phyloP scores from a whole-genome alignment of 305 asterid species.

The Fraxinus paxiana region DNA sequence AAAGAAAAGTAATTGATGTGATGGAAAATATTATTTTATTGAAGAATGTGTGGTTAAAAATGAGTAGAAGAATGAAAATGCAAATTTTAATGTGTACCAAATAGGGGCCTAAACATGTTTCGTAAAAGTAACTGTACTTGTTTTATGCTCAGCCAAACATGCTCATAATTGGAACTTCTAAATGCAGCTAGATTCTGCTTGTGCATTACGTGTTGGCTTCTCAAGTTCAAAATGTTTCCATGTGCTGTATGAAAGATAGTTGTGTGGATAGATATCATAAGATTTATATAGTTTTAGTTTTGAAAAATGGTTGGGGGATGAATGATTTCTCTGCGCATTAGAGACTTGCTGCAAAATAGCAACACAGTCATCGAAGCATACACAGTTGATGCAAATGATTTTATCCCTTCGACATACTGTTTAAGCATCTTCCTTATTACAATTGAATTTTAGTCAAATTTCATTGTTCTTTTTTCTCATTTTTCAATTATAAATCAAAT shows the following conservation, averaged over 20 bases:
- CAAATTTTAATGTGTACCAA: no score
- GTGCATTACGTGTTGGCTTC: neutral
- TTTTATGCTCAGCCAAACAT: neutral
- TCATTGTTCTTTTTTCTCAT: neutral
- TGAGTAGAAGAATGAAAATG: no score
- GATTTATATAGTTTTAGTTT: neutral
- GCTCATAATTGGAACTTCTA: neutral
- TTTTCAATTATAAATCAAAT: neutral
- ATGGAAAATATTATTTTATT: no score
- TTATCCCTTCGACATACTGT: neutral
- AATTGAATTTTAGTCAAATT: neutral
- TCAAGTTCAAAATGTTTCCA: slow-evolving; percentile 1
- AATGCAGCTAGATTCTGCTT: neutral
- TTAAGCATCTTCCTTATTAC: neutral
- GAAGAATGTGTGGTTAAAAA: no score
- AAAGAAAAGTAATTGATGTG: no score
- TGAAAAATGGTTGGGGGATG: neutral
- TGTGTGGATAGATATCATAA: neutral
- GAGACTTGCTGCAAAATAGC: neutral
- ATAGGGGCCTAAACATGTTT: neutral
- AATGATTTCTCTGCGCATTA: neutral
- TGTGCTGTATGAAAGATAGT: neutral
- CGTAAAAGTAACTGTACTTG: neutral
- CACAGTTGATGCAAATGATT: neutral
- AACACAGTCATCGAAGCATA: neutral